These are phyloP conservation scores for Omphalea diandra DNA, from an alignment of 441 rosid species.

Conservation along the genomic window DNA sequence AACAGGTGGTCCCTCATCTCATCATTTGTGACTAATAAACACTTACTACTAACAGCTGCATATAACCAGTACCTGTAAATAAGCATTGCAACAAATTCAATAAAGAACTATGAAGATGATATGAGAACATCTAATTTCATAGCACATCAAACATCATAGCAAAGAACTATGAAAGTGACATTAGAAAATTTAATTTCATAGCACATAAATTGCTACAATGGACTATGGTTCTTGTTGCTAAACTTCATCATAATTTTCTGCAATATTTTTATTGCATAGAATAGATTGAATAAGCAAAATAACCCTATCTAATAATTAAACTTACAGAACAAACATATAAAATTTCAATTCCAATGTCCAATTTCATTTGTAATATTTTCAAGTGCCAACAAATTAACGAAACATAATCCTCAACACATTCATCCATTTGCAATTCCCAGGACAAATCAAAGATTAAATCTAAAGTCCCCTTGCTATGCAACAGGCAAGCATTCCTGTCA, in stretches of 20 bases:
- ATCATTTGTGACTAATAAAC: constrained; percentile 85
- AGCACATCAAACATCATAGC: too few relatives aligned
- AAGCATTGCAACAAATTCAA: constrained; percentile 15
- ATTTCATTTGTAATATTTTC: background rate
- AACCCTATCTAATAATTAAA: background rate
- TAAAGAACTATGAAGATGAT: background rate
- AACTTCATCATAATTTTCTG: background rate
- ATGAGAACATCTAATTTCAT: background rate
- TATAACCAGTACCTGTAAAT: constrained; percentile 87
- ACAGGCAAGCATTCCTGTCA: background rate
- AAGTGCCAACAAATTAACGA: background rate
- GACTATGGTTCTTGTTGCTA: background rate
- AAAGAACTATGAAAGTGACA: too few relatives aligned
- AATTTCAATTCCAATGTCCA: too few relatives aligned
- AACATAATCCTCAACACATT: too few relatives aligned
- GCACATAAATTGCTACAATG: background rate
- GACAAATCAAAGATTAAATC: too few relatives aligned
- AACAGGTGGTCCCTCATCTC: constrained; percentile 98
- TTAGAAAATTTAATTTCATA: too few relatives aligned
- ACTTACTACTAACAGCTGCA: constrained; percentile 79
- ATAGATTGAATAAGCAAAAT: background rate
- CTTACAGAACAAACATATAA: background rate
- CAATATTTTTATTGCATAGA: background rate
- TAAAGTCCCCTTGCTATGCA: too few relatives aligned
- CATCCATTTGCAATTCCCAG: too few relatives aligned